Evolutionary conservation across 345 rosid genomes (phyloP), one percentile per base, ranked within the genome.

Genomic region (Pseudoturritis turrita): DNA sequence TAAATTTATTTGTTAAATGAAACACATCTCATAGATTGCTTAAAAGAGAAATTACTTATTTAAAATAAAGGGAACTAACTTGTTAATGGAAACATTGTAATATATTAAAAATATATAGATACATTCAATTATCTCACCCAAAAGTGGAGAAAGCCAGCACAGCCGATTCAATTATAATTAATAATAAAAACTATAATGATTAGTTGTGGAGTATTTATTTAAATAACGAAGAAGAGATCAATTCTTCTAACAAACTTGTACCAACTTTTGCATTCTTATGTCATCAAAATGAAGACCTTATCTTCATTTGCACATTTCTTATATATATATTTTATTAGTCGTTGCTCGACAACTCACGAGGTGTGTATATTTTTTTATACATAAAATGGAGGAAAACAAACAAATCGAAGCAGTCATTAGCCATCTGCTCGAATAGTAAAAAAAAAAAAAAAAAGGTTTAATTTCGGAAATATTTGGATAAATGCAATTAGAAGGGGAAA

Each of bases 121-220:
- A 11, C n/a, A n/a, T 14, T 21, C 41, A 44, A 64, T 46, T 2
- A 65, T 73, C n/a, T 47, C 41, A 57, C 8, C 15, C 3, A 46
- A 70, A 72, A 64, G 71, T 55, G 33, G 65, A 73, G 51, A 55
- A 57, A 47, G 77, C 65, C 71, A 73, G 71, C 70, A 47, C 13
- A 54, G 50, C 50, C 3, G 7, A 64, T n/a, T 63, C 37, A 53
- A 44, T 14, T 4, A 12, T 5, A 28, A 36, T 25, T n/a, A 12
- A 61, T 9, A 62, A n/a, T n/a, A n/a, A n/a, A 71, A 61, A 26
- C 0, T 21, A 41, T 2, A 73, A 55, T 73, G 58, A 55, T 73
- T 55, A 55, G 65, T 63, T 9, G 44, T 63, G 70, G 70, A 17
- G 70, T 52, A 62, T 36, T 15, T 43, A 37, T 36, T 36, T 54